Percentiles rank a stretch among this genome's conserved stretches.
Conservation (phyloP, 192 early-diverging fungal genomes). For the Coemansia biformis region DNA sequence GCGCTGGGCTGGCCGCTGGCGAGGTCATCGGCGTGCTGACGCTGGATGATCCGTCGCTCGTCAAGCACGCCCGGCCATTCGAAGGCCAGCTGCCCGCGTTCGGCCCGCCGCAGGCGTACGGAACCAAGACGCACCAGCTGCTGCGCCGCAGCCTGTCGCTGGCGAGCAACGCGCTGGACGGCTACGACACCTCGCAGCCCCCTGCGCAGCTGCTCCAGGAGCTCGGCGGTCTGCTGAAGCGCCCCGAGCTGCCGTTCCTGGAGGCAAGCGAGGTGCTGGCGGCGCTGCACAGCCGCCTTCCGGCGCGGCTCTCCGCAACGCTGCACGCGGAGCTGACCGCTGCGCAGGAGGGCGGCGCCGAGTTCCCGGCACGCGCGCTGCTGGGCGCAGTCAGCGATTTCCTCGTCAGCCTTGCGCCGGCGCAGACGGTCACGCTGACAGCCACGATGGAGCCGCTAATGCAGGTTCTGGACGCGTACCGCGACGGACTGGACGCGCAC, state of each 20-base stretch:
- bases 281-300: constrained; percentile 79
- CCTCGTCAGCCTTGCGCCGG: constrained; percentile 50
- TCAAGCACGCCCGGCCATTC: constrained; percentile 83
- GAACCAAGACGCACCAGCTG: constrained; percentile 86
- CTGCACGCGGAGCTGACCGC: constrained; percentile 48
- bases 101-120: constrained; percentile 75
- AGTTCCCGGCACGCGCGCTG: constrained; percentile 71
- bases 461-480: constrained; percentile 63
- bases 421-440: constrained; percentile 63
- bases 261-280: constrained; percentile 79
- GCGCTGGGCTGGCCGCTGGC: constrained; percentile 75
- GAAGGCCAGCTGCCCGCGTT: constrained; percentile 64
- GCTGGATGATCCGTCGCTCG: constrained; percentile 90
- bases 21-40: constrained; percentile 90
- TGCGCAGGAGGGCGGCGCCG: constrained; percentile 24
- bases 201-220: constrained; percentile 61
- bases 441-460: constrained; percentile 63
- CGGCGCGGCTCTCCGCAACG: constrained; percentile 56
- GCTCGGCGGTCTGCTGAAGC: constrained; percentile 66
- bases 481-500: constrained; percentile 67
- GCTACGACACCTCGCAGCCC: constrained; percentile 69
- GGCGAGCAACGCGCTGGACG: constrained; percentile 67
- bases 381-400: constrained; percentile 58
- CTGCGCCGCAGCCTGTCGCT: constrained; percentile 58
- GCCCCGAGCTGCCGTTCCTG: constrained; percentile 76